A percentile compares a stretch with the other conserved stretches of the same genome.
Conservation (phyloP, 1,284 basidiomycete genomes). For the Cryptococcus hybrid region DNA sequence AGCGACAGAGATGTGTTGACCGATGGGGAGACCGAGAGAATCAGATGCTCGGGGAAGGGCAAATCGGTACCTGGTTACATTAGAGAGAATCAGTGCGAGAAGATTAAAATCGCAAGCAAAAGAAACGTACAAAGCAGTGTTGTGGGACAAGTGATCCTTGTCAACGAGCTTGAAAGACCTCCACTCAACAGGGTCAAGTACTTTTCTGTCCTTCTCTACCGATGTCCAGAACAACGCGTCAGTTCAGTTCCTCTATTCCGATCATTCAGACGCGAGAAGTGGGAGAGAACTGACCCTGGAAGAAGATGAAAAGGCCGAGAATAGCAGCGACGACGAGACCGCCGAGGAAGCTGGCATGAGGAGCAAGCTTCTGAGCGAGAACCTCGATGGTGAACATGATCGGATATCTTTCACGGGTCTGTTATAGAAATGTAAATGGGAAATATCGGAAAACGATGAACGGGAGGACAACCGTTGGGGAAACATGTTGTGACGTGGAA, state of each 20-base stretch:
- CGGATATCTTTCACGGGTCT: neutral
- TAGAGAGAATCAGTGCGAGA: neutral
- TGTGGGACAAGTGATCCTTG: slow-evolving; percentile 85
- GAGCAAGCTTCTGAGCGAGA: slow-evolving; percentile 12
- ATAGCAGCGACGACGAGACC: slow-evolving; percentile 17
- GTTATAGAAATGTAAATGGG: neutral
- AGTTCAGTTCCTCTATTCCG: neutral
- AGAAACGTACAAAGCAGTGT: slow-evolving; percentile 78
- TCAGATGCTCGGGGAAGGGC: slow-evolving; percentile 69
- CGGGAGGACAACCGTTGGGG: neutral
- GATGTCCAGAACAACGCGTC: neutral
- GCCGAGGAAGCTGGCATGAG: slow-evolving; percentile 24
- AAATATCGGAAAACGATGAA: neutral
- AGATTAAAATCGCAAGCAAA: neutral
- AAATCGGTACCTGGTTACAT: slow-evolving; percentile 78
- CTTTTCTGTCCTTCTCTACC: slow-evolving; percentile 12
- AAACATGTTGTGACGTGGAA: neutral
- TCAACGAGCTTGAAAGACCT: slow-evolving; percentile 75
- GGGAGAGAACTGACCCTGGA: slow-evolving; percentile 4
- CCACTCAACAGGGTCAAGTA: slow-evolving; percentile 57
- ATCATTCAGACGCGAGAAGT: neutral
- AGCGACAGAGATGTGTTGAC: slow-evolving; percentile 90
- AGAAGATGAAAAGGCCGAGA: slow-evolving; percentile 9
- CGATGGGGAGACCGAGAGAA: slow-evolving; percentile 88
- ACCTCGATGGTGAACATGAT: slow-evolving; percentile 6